Conservation (phyloP, 2,329 filamentous ascomycete species). For the Incumbomyces delicatus region DNA sequence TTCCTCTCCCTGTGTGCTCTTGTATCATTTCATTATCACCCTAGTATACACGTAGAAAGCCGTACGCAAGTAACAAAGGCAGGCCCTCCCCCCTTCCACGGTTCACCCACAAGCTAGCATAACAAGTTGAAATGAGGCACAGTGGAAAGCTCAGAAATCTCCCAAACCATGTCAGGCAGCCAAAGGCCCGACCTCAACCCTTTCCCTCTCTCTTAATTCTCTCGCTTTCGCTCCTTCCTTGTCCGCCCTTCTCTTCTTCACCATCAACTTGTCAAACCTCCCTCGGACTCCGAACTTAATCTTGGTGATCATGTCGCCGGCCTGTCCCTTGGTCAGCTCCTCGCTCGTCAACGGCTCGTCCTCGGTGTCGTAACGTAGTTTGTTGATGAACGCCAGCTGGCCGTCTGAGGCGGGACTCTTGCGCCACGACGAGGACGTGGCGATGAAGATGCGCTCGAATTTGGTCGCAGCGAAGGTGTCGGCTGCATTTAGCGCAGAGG, state of each 20-base stretch:
- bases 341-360: constrained; percentile 47
- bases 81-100: too few relatives aligned
- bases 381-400: constrained; percentile 38
- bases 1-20: too few relatives aligned
- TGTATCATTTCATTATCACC: too few relatives aligned
- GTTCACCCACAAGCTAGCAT: too few relatives aligned
- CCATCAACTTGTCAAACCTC: constrained; percentile 47
- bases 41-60: too few relatives aligned
- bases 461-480: constrained; percentile 66
- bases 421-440: constrained; percentile 60
- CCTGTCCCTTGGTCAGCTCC: constrained; percentile 67
- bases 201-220: constrained; percentile 26
- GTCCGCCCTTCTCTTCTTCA: constrained; percentile 39
- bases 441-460: constrained; percentile 60
- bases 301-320: constrained; percentile 86
- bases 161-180: too few relatives aligned
- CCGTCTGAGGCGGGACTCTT: constrained; percentile 48
- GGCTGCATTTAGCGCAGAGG: constrained; percentile 69
- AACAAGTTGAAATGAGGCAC: too few relatives aligned
- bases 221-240: constrained; percentile 24
- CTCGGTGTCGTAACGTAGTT: constrained; percentile 34
- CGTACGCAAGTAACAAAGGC: too few relatives aligned
- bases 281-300: constrained; percentile 70
- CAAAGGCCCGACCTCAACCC: constrained; percentile 42
- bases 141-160: too few relatives aligned